phyloP scores from a whole-genome alignment of 345 rosid genomes.

The Pistacia integerrima region DNA sequence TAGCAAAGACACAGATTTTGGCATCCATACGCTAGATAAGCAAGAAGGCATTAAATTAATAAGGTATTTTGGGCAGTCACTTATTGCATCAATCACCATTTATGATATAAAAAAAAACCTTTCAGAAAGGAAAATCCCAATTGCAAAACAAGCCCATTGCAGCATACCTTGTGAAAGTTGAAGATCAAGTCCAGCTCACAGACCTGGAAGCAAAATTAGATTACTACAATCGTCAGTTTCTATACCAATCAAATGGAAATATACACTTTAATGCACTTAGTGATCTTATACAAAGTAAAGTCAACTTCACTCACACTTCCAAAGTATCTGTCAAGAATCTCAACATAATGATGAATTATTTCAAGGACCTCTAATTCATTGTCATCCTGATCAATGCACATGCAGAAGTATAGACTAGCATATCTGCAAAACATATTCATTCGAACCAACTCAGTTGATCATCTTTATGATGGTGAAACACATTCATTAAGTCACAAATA shows the following conservation, averaged over 20 bases:
- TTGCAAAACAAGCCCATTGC: constrained; percentile 11
- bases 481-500: not conserved
- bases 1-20: constrained; percentile 2
- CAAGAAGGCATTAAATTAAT: not conserved
- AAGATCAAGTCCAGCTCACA: constrained; percentile 96
- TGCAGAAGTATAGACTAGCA: constrained; percentile 97
- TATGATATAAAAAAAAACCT: not conserved
- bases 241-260: not conserved
- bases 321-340: constrained; percentile 91
- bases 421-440: constrained; percentile 51
- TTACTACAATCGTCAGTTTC: not conserved
- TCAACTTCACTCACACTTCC: constrained; percentile 78
- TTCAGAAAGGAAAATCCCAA: not conserved
- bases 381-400: constrained; percentile 93
- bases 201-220: constrained; percentile 47
- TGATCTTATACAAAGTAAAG: not conserved
- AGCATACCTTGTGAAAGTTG: constrained; percentile 86
- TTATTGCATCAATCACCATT: constrained; percentile 2
- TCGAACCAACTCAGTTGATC: constrained; percentile 3
- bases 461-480: constrained; percentile 6
- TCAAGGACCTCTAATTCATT: constrained; percentile 89
- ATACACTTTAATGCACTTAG: not conserved
- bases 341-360: constrained; percentile 91
- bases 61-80: not conserved
- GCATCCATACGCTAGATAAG: not conserved